These are phyloP conservation scores for Phytopythium litorale DNA, from an alignment of 352 stramenopile species.

Conservation along the genomic window DNA sequence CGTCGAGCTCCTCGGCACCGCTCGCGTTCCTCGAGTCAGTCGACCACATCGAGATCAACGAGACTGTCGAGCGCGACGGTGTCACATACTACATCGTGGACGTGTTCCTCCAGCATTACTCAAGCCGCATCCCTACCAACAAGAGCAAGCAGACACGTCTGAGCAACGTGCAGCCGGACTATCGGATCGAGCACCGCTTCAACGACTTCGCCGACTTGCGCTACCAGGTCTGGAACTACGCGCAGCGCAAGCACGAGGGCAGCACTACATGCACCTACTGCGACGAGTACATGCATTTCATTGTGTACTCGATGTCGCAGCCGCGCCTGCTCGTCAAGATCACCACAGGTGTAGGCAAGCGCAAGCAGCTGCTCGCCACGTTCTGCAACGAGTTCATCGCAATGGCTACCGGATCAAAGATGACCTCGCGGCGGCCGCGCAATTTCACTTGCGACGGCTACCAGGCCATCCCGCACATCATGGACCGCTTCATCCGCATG, in stretches of 20 bases:
- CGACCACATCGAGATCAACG: constrained; percentile 42
- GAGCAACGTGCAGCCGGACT: constrained; percentile 28
- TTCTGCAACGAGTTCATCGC: constrained; percentile 48
- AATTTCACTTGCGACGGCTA: constrained; percentile 31
- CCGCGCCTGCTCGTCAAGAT: constrained; percentile 46
- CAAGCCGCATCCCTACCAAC: constrained; percentile 58
- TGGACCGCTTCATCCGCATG: constrained; percentile 41
- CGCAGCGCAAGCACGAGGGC: constrained; percentile 30
- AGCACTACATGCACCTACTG: constrained; percentile 37
- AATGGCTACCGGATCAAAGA: constrained; percentile 33
- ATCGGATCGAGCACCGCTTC: constrained; percentile 45
- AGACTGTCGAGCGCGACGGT: constrained; percentile 24
- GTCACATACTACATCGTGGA: constrained; percentile 52
- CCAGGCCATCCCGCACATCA: constrained; percentile 36
- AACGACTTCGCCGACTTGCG: constrained; percentile 50
- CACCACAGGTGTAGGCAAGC: constrained; percentile 24
- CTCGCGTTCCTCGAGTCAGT: constrained; percentile 30
- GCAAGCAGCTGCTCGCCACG: constrained; percentile 38
- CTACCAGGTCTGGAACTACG: constrained; percentile 43
- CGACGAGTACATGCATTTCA: constrained; percentile 45
- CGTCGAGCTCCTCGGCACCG: constrained; percentile 21
- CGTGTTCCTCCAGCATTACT: constrained; percentile 49
- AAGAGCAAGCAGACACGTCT: constrained; percentile 22
- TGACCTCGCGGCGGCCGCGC: constrained; percentile 17
- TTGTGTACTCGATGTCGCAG: constrained; percentile 45